Evolutionary conservation across 2,329 filamentous ascomycete genomes (phyloP).

Genomic region (Beauveria australis): DNA sequence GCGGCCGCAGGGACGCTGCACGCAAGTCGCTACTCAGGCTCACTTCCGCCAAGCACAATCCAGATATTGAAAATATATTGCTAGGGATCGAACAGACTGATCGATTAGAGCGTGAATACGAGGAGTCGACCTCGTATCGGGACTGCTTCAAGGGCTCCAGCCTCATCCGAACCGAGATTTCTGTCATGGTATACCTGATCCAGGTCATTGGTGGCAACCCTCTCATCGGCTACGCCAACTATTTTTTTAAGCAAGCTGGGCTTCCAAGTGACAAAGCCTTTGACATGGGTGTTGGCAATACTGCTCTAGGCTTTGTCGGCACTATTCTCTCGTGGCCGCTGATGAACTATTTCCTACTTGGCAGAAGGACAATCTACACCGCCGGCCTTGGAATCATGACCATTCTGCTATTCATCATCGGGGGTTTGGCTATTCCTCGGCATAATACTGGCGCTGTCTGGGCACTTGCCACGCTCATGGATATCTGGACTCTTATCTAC

Average conservation of each 20-base stretch:
- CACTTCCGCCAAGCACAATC: slow-evolving; percentile 25
- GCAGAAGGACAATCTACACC: slow-evolving; percentile 33
- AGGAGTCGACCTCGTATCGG: slow-evolving; percentile 38
- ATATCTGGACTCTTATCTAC: slow-evolving; percentile 35
- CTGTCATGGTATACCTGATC: slow-evolving; percentile 54
- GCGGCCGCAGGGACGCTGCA: slow-evolving; percentile 32
- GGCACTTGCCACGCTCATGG: slow-evolving; percentile 29
- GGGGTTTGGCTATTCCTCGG: slow-evolving; percentile 28
- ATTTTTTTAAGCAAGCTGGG: slow-evolving; percentile 28
- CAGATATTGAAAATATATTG: slow-evolving; percentile 32
- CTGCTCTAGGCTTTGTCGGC: slow-evolving; percentile 32
- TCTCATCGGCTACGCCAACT: slow-evolving; percentile 53
- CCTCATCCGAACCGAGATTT: slow-evolving; percentile 46
- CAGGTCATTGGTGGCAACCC: slow-evolving; percentile 58
- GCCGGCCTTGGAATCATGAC: slow-evolving; percentile 18
- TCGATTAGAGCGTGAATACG: slow-evolving; percentile 42
- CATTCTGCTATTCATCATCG: slow-evolving; percentile 32
- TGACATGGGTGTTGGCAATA: slow-evolving; percentile 27
- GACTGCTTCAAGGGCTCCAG: slow-evolving; percentile 44
- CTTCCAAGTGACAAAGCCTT: slow-evolving; percentile 16
- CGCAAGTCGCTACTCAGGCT: slow-evolving; percentile 32
- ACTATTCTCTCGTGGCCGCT: slow-evolving; percentile 32
- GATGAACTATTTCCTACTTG: slow-evolving; percentile 27
- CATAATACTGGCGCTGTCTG: slow-evolving; percentile 25
- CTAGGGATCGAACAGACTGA: slow-evolving; percentile 52